Evolutionary conservation across 192 early-diverging fungal genomes (phyloP).

Genomic region (Umbelopsis ramanniana): DNA sequence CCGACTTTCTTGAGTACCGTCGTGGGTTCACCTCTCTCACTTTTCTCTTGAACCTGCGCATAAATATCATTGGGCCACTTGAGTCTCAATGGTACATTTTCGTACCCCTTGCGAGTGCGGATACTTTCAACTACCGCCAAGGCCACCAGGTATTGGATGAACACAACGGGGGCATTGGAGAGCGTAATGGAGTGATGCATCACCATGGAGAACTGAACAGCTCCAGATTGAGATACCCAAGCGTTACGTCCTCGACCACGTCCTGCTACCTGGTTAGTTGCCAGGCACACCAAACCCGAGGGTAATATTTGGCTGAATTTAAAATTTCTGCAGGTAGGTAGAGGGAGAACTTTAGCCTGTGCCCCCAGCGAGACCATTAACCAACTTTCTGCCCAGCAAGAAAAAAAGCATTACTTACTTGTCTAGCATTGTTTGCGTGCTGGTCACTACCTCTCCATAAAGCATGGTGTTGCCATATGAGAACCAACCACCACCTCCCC

Average conservation of each 20-base stretch:
- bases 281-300: constrained; percentile 79
- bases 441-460: constrained; percentile 77
- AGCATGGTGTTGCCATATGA: constrained; percentile 75
- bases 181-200: constrained; percentile 69
- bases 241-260: constrained; percentile 89
- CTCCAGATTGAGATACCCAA: constrained; percentile 94
- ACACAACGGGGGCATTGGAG: constrained; percentile 70
- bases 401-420: constrained; percentile 52
- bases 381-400: neutral
- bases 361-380: neutral
- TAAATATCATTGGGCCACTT: constrained; percentile 99
- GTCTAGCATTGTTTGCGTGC: constrained; percentile 95
- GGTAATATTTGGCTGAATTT: constrained; percentile 68
- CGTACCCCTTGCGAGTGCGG: constrained; percentile 69
- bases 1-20: constrained; percentile 78
- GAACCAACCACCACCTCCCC: constrained; percentile 37
- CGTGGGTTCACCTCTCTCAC: constrained; percentile 31
- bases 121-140: constrained; percentile 85
- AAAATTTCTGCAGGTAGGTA: constrained; percentile 57
- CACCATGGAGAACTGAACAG: constrained; percentile 85
- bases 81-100: constrained; percentile 78
- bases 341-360: neutral
- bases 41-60: constrained; percentile 53
- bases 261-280: constrained; percentile 83
- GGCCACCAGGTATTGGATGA: constrained; percentile 94